Evolutionary conservation across 2,329 filamentous ascomycete genomes (phyloP).

Genomic region (Exophiala spinifera): DNA sequence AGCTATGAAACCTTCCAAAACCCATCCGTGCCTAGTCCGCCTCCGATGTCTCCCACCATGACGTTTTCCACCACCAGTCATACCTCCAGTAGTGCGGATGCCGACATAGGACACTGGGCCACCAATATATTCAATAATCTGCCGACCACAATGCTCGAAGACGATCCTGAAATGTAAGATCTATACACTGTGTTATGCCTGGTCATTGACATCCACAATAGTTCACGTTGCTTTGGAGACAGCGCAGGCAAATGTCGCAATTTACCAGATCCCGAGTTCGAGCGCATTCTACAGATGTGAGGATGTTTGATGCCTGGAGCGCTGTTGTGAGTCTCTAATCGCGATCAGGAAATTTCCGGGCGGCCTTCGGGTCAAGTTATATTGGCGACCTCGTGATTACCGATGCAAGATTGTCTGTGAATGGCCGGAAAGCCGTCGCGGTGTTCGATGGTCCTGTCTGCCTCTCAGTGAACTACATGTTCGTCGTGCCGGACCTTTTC

Average conservation of each 20-base stretch:
- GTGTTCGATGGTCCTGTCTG: constrained; percentile 47
- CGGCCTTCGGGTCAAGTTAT: constrained; percentile 38
- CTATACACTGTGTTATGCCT: background rate
- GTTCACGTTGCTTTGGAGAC: constrained; percentile 18
- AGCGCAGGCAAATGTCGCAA: constrained; percentile 4
- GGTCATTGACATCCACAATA: constrained; percentile 3
- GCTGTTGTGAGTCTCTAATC: background rate
- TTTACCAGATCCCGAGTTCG: constrained; percentile 16
- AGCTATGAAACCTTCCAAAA: constrained; percentile 21
- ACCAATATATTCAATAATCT: constrained; percentile 36
- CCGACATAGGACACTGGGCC: constrained; percentile 41
- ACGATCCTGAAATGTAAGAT: constrained; percentile 21
- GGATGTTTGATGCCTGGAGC: background rate
- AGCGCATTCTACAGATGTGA: constrained; percentile 22
- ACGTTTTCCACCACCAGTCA: constrained; percentile 27
- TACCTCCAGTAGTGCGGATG: constrained; percentile 25
- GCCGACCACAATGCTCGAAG: constrained; percentile 21
- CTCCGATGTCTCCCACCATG: constrained; percentile 23
- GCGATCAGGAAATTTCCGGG: constrained; percentile 22
- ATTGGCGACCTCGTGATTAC: constrained; percentile 50
- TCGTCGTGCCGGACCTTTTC: constrained; percentile 36
- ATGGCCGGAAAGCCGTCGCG: constrained; percentile 40
- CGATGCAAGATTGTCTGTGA: constrained; percentile 55
- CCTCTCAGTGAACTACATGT: constrained; percentile 48
- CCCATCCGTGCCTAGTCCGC: constrained; percentile 21